These are phyloP conservation scores for Teratosphaeria epicoccoides DNA, from an alignment of 2,329 filamentous ascomycete species.

Conservation along the genomic window DNA sequence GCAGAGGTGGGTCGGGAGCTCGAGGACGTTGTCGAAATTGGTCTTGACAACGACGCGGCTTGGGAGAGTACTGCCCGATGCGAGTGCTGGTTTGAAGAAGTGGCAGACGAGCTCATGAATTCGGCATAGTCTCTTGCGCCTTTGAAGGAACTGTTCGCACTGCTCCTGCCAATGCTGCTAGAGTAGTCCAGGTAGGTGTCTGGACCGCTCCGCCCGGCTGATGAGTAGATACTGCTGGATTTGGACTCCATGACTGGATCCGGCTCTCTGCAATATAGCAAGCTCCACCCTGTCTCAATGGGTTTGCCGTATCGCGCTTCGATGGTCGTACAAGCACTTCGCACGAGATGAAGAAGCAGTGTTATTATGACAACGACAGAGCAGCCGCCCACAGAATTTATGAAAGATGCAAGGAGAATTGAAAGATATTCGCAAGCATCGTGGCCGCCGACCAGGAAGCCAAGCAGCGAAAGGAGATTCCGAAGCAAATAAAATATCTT, in stretches of 20 bases:
- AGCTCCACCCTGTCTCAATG: neutral
- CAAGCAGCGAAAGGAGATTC: too few species aligned
- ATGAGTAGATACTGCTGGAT: conserved; percentile 7
- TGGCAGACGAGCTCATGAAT: neutral
- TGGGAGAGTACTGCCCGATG: neutral
- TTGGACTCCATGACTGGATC: neutral
- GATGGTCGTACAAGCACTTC: neutral
- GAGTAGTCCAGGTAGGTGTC: conserved; percentile 3
- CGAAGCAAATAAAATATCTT: too few species aligned
- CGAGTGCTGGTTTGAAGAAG: neutral
- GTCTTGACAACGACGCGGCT: neutral
- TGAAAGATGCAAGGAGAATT: neutral
- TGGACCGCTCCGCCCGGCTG: neutral
- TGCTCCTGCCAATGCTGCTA: neutral
- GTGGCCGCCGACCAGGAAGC: too few species aligned
- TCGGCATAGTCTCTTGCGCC: conserved; percentile 2
- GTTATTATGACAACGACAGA: neutral
- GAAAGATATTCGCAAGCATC: neutral
- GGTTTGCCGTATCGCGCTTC: neutral
- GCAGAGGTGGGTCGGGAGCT: neutral
- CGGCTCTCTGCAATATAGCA: neutral
- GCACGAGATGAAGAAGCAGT: neutral
- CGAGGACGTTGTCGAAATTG: neutral
- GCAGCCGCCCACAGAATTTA: neutral
- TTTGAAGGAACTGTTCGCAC: neutral